Evolutionary conservation across 116 monocot genomes (phyloP), one percentile per base, ranked within the genome.

Genomic region (Zostera marina): DNA sequence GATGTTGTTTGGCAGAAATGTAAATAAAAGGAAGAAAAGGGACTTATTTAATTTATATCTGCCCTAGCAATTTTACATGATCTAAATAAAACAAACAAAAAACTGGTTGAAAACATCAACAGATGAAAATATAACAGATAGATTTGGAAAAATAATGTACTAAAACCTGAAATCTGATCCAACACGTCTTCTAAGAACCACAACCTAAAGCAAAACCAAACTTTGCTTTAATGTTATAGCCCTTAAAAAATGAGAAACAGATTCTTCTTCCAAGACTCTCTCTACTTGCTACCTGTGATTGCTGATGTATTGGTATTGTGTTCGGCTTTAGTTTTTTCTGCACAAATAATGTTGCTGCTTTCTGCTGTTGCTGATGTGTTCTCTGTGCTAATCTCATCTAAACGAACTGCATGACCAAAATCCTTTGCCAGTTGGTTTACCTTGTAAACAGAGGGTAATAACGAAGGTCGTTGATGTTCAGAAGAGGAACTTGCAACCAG

Each of bases 381-480:
- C 44, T 73, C 64, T 21, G 20, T 47, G 2, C 44, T 73, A 38
- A 25, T 54, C 40, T 77, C 81, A 23, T 77, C 81, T 23, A 90
- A 26, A 54, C 63, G 73, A n/a, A 84, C 69, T 3, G 56, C 72
- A 9, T 70, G 60, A 17, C 63, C 65, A 62, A 85, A 91, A 42
- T 39, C 81, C 58, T 75, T 85, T 10, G 81, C 53, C 53, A 91
- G 54, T 38, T 75, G 81, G 19, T 44, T 66, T 9, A 79, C 32
- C 16, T 63, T 42, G 9, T 72, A 78, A 21, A 23, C 65, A 38
- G 81, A 47, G 9, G 61, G 24, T 4, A 78, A 46, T 5, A 44
- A 44, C 8, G 66, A 41, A 23, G 46, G 45, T 26, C 56, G 41
- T 40, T 64, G 44, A 3, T 32, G 32, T 32, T 32, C 32, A 15